These are phyloP conservation scores for Neonectria faginata DNA, from an alignment of 2,329 filamentous ascomycete genomes.

Conservation along the genomic window DNA sequence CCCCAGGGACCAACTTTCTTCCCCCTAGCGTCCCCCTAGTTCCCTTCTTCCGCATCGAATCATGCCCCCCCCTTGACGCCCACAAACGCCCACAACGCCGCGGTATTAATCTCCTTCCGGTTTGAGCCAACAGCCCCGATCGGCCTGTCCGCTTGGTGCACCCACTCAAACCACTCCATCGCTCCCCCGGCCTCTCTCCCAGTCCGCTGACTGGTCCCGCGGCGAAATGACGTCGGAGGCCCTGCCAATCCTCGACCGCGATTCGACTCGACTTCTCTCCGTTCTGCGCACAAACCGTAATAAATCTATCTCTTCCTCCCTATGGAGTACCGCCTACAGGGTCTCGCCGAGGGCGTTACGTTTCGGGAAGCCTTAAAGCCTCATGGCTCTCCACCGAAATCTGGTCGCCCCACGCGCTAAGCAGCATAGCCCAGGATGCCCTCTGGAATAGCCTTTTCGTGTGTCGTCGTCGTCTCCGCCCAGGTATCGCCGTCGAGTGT, in stretches of 20 bases:
- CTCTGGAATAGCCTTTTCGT: slow-evolving; percentile 26
- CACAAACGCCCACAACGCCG: background rate
- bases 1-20: background rate
- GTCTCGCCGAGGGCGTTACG: slow-evolving; percentile 17
- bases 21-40: background rate
- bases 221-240: slow-evolving; percentile 24
- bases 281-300: background rate
- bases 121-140: slow-evolving; percentile 39
- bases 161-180: slow-evolving; percentile 21
- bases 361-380: slow-evolving; percentile 25
- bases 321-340: slow-evolving; percentile 2
- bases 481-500: too few relatives aligned
- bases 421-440: slow-evolving; percentile 19
- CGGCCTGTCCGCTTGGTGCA: slow-evolving; percentile 36
- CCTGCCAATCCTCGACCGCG: too few relatives aligned
- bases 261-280: too few relatives aligned
- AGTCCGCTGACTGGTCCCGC: slow-evolving; percentile 7
- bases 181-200: background rate
- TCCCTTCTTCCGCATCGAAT: background rate
- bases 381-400: slow-evolving; percentile 23
- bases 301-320: slow-evolving; percentile 1
- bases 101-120: slow-evolving; percentile 35
- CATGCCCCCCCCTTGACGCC: background rate
- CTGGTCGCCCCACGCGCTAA: slow-evolving; percentile 27
- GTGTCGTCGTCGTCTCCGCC: slow-evolving; percentile 17